Conservation (phyloP, 768 basidiomycete species). For the Boletus rex-veris region DNA sequence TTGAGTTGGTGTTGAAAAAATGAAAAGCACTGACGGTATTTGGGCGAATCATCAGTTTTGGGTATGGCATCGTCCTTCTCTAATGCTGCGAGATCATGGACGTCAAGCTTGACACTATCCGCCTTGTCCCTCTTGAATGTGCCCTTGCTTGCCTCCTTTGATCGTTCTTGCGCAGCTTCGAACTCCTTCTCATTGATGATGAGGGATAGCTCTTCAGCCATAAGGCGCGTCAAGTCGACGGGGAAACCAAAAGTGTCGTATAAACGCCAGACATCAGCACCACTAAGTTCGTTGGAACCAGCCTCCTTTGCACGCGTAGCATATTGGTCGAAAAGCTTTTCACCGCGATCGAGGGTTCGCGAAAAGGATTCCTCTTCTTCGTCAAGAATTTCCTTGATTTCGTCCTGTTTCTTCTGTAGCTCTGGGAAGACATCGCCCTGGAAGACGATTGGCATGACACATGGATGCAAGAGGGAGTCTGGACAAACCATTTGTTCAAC, state of each 20-base stretch:
- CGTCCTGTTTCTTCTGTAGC: conserved; percentile 73
- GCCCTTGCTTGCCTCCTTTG: conserved; percentile 90
- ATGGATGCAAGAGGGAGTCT: neutral
- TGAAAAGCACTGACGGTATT: conserved; percentile 66
- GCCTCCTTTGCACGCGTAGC: conserved; percentile 61
- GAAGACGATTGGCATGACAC: conserved; percentile 5
- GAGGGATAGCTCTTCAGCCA: conserved; percentile 92
- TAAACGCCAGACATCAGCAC: conserved; percentile 93
- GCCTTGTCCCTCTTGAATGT: conserved; percentile 64
- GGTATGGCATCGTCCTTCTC: conserved; percentile 75
- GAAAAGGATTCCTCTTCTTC: conserved; percentile 98
- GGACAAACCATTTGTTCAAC: conserved; percentile 78
- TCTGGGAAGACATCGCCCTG: conserved; percentile 92
- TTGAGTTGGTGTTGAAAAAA: neutral
- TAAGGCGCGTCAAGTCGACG: conserved; percentile 90
- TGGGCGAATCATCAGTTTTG: conserved; percentile 90
- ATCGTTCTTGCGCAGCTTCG: conserved; percentile 80
- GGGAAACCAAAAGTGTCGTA: conserved; percentile 99
- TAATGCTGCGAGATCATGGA: conserved; percentile 86
- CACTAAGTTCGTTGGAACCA: conserved; percentile 65
- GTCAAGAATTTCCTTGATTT: conserved; percentile 91
- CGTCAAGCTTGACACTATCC: conserved; percentile 86
- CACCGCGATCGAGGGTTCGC: conserved; percentile 94
- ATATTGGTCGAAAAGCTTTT: conserved; percentile 92
- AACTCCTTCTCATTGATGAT: conserved; percentile 85